phyloP scores from a whole-genome alignment of 1,284 basidiomycete species.

The Ganoderma multipileum region DNA sequence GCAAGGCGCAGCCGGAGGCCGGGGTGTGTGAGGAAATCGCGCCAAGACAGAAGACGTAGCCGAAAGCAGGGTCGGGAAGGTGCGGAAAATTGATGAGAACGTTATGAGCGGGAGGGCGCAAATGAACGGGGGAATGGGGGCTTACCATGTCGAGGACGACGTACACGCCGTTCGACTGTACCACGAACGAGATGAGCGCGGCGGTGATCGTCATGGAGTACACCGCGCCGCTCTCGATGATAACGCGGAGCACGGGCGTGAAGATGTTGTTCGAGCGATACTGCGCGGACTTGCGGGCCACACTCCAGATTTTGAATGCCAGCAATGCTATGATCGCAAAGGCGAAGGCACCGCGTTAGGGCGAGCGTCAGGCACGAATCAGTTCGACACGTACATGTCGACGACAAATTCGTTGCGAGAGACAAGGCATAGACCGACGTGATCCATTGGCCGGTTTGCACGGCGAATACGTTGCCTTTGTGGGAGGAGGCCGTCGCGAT shows the following conservation, averaged over 20 bases:
- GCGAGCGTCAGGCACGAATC: neutral
- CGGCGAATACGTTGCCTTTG: constrained; percentile 32
- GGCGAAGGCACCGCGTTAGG: neutral
- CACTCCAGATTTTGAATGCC: constrained; percentile 38
- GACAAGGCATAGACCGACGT: constrained; percentile 40
- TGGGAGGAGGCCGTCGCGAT: constrained; percentile 27
- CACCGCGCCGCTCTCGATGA: constrained; percentile 43
- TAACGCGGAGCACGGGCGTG: constrained; percentile 38
- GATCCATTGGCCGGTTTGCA: constrained; percentile 38
- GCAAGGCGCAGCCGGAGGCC: neutral
- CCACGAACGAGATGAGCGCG: constrained; percentile 41
- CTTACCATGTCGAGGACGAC: constrained; percentile 43
- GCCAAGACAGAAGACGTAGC: neutral
- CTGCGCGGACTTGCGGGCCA: constrained; percentile 32
- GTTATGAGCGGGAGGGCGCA: neutral
- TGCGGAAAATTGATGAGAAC: neutral
- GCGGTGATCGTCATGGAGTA: constrained; percentile 43
- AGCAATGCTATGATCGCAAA: constrained; percentile 36
- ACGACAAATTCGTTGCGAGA: constrained; percentile 40
- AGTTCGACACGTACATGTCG: constrained; percentile 35
- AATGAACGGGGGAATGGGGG: neutral
- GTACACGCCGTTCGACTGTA: constrained; percentile 41
- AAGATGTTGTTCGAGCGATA: constrained; percentile 30
- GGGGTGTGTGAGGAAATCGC: neutral
- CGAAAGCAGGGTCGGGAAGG: neutral